A percentile compares a stretch with the other conserved stretches of the same genome.
phyloP scores from a whole-genome alignment of 1,284 basidiomycete species.

The Sanghuangporus sanghuang region DNA sequence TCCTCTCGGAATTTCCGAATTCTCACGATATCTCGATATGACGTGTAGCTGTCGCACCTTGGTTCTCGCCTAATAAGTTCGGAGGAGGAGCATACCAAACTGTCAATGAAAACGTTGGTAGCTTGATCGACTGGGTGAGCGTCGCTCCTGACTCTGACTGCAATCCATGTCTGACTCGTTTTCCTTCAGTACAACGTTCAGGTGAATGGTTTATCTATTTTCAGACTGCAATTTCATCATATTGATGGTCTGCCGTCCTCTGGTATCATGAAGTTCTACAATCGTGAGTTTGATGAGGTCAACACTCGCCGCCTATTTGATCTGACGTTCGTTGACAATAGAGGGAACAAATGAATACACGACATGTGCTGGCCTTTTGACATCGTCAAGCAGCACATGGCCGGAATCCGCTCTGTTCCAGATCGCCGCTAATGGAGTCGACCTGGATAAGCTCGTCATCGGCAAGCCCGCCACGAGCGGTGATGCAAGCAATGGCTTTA shows the following conservation, averaged over 20 bases:
- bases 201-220: slow-evolving; percentile 22
- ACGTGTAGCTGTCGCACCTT: slow-evolving; percentile 9
- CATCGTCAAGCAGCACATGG: slow-evolving; percentile 44
- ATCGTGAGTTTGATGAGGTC: slow-evolving; percentile 39
- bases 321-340: slow-evolving; percentile 21
- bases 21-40: not conserved
- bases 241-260: not conserved
- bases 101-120: slow-evolving; percentile 50
- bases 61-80: slow-evolving; percentile 47
- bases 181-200: slow-evolving; percentile 40
- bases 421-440: slow-evolving; percentile 51
- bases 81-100: slow-evolving; percentile 56
- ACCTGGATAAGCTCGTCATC: slow-evolving; percentile 47
- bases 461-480: slow-evolving; percentile 53
- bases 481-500: slow-evolving; percentile 57
- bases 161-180: not conserved
- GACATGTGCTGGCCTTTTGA: slow-evolving; percentile 50
- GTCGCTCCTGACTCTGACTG: not conserved
- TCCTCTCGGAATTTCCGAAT: slow-evolving; percentile 37
- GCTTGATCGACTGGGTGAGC: slow-evolving; percentile 46
- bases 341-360: slow-evolving; percentile 55
- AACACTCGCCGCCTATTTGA: not conserved
- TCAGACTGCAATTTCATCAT: not conserved
- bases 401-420: slow-evolving; percentile 53
- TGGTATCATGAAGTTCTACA: slow-evolving; percentile 47